Base-by-base conservation (phyloP, 345 rosid genomes). In the Clarkia xantiana region DNA sequence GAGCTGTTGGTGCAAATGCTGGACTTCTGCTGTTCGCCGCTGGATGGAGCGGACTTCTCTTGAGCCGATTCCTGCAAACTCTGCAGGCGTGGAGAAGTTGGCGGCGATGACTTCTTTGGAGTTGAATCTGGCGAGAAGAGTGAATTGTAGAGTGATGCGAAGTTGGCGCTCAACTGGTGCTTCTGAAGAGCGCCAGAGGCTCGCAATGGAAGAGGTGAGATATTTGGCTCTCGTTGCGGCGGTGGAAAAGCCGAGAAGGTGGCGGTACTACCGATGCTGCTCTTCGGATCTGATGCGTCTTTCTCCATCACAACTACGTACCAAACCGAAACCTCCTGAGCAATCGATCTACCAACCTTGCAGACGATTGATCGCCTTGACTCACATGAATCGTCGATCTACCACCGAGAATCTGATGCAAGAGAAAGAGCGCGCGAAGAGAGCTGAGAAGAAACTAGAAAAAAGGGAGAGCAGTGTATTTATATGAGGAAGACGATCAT, bases 71-170 rank as follows among this genome's bases (percentile, higher is more conserved):
- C 36, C 6, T 29, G 36, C 8, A 10, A 29, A 29, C 36, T 29
- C 36, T 29, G 36, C 5, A 29, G 8, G 36, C 5, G 36, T 29
- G 36, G 36, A 29, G 36, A 29, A 29, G 36, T 29, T 29, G 36
- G 74, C 0, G 75, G 72, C 36, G 84, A 48, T 29, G 73, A 45
- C 14, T 80, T 67, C 15, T 67, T 54, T 6, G 65, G 63, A 46
- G 18, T 11, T 39, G 69, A 69, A 42, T 71, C 75, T 50, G 95
- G 83, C 63, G 77, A 76, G 77, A 82, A 79, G 44, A 76, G 64
- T 1, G 87, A 80, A 41, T 68, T 65, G 72, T 76, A 82, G 15
- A 82, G 57, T 10, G 83, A 52, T 14, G 75, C 66, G 73, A 82
- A 82, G 53, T 60, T 62, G 34, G 71, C 66, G 7, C 77, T 73